Percentiles rank a stretch among this genome's conserved stretches.
phyloP scores from a whole-genome alignment of 768 basidiomycete genomes.

The Jaapia argillacea region DNA sequence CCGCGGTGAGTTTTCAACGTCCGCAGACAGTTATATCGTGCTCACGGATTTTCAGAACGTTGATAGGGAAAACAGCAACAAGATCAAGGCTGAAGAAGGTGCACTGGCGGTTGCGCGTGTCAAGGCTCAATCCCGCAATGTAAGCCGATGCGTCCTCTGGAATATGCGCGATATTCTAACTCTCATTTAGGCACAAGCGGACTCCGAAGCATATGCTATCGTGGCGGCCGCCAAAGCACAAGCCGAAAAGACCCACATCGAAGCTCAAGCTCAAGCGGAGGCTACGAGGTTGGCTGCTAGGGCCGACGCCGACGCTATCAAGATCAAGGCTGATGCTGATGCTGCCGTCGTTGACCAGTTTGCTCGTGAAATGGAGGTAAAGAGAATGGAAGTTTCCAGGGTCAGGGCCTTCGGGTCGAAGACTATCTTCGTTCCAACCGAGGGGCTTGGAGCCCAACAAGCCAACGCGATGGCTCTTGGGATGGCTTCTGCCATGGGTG shows the following conservation, averaged over 20 bases:
- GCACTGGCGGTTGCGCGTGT: slow-evolving; percentile 67
- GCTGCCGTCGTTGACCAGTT: slow-evolving; percentile 49
- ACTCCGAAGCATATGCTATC: slow-evolving; percentile 65
- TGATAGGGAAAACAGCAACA: slow-evolving; percentile 80
- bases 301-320: slow-evolving; percentile 63
- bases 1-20: slow-evolving; percentile 41
- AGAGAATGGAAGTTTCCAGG: slow-evolving; percentile 53
- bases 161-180: neutral
- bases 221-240: slow-evolving; percentile 68
- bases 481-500: slow-evolving; percentile 62
- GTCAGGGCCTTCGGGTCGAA: slow-evolving; percentile 58
- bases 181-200: slow-evolving; percentile 45
- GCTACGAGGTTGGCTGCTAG: slow-evolving; percentile 67
- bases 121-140: slow-evolving; percentile 53
- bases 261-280: slow-evolving; percentile 69
- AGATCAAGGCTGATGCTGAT: slow-evolving; percentile 57
- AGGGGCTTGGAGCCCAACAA: slow-evolving; percentile 48
- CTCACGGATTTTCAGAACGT: slow-evolving; percentile 45
- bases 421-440: slow-evolving; percentile 62
- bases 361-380: slow-evolving; percentile 68
- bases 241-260: slow-evolving; percentile 55
- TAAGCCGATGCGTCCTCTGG: slow-evolving; percentile 11
- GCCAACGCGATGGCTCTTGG: slow-evolving; percentile 53
- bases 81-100: slow-evolving; percentile 80
- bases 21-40: neutral